Percentiles rank a stretch among this genome's conserved stretches.
Conservation (phyloP, 1,284 basidiomycete genomes). For the Ustilago shanxiensis region DNA sequence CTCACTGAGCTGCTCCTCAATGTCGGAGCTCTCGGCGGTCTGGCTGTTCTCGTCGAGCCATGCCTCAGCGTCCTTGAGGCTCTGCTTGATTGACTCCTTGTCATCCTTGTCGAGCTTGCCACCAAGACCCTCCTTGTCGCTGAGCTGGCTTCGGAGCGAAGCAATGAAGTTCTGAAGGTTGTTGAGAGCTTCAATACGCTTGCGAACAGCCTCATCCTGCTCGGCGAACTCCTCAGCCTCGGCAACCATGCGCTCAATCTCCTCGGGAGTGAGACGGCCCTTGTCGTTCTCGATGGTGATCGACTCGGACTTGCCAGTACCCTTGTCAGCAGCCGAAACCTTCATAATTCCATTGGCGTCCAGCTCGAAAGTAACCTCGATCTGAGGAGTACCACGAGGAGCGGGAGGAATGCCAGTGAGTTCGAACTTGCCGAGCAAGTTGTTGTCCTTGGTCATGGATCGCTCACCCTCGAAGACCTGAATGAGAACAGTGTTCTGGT, state of each 20-base stretch:
- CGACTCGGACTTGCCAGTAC: slow-evolving; percentile 67
- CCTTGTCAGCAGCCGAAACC: slow-evolving; percentile 69
- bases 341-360: slow-evolving; percentile 70
- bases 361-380: slow-evolving; percentile 70
- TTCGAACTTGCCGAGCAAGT: slow-evolving; percentile 96
- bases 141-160: slow-evolving; percentile 64
- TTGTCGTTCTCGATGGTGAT: slow-evolving; percentile 70
- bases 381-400: slow-evolving; percentile 82
- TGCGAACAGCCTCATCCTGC: slow-evolving; percentile 68
- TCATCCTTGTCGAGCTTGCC: slow-evolving; percentile 69
- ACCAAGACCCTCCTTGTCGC: slow-evolving; percentile 70
- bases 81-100: slow-evolving; percentile 68
- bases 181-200: slow-evolving; percentile 68
- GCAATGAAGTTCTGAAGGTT: slow-evolving; percentile 68
- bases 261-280: slow-evolving; percentile 66
- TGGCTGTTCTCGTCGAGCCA: slow-evolving; percentile 69
- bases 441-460: slow-evolving; percentile 96
- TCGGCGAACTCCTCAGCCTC: slow-evolving; percentile 70
- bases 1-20: slow-evolving; percentile 69
- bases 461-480: slow-evolving; percentile 93
- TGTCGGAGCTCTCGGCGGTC: slow-evolving; percentile 67
- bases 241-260: slow-evolving; percentile 69
- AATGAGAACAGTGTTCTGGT: slow-evolving; percentile 74
- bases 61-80: slow-evolving; percentile 68
- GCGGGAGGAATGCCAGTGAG: slow-evolving; percentile 91